Evolutionary conservation across 805 yeast genomes (phyloP).

Genomic region (Saccharomycopsis amapae): DNA sequence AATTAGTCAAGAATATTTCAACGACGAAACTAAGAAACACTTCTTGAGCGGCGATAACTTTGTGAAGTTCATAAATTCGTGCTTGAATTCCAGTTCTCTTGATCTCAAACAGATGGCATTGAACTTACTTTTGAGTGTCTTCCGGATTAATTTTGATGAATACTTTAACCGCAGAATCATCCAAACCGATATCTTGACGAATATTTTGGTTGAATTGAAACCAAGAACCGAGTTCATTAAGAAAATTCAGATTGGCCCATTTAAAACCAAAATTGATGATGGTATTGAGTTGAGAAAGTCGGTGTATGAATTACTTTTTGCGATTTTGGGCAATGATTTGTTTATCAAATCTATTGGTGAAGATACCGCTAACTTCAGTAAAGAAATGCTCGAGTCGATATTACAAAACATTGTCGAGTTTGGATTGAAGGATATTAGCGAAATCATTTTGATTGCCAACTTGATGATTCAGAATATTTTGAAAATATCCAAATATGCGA

Average conservation of each 20-base stretch:
- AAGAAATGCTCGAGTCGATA: slow-evolving; percentile 1
- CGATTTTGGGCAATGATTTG: slow-evolving; percentile 1
- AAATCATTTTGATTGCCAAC: slow-evolving; percentile 13
- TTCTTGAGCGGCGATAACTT: slow-evolving; percentile 24
- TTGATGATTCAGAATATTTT: slow-evolving; percentile 10
- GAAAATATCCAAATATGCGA: background rate
- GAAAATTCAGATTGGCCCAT: slow-evolving; percentile 77
- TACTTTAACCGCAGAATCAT: slow-evolving; percentile 24
- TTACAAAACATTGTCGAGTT: slow-evolving; percentile 6
- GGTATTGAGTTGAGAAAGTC: slow-evolving; percentile 69
- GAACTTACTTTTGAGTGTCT: slow-evolving; percentile 49
- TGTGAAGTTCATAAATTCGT: slow-evolving; percentile 22
- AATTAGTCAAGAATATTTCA: slow-evolving; percentile 17
- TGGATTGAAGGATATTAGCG: slow-evolving; percentile 20
- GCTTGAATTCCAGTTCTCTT: slow-evolving; percentile 34
- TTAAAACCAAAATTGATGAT: slow-evolving; percentile 73
- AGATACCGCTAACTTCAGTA: background rate
- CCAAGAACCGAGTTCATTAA: slow-evolving; percentile 53
- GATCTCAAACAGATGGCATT: slow-evolving; percentile 55
- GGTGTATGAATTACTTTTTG: slow-evolving; percentile 55
- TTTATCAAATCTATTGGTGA: background rate
- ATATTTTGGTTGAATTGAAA: slow-evolving; percentile 45
- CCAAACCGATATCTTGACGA: slow-evolving; percentile 36
- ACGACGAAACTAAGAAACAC: slow-evolving; percentile 27
- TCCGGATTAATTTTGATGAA: slow-evolving; percentile 44